These are phyloP conservation scores for Hordeum marinum DNA, from an alignment of 176 grass and related monocot species.

Conservation along the genomic window DNA sequence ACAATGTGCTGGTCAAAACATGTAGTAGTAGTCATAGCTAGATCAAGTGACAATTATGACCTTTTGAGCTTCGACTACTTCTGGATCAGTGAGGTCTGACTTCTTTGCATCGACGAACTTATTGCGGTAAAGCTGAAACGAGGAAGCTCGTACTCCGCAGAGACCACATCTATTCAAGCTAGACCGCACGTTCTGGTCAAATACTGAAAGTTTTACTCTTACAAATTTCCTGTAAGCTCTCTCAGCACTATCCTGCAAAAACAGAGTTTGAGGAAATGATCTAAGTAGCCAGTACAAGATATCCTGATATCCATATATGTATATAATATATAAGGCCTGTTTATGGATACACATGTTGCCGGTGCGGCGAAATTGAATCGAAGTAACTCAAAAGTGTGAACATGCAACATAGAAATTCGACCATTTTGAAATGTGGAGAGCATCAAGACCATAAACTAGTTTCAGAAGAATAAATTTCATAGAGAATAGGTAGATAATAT, in stretches of 20 bases:
- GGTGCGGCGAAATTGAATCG: no score
- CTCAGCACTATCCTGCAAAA: conserved; percentile 67
- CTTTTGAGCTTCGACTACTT: conserved; percentile 61
- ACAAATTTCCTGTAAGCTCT: conserved; percentile 76
- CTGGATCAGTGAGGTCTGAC: conserved; percentile 27
- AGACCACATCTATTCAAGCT: conserved; percentile 70
- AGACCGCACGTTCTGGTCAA: conserved; percentile 45
- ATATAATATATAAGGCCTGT: no score
- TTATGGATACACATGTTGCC: no score
- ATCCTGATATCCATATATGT: not conserved
- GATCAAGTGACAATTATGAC: conserved; percentile 26
- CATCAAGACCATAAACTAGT: not conserved
- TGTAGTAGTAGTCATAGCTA: not conserved
- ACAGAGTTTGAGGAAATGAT: conserved; percentile 14
- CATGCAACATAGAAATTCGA: no score
- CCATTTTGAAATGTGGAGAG: not conserved
- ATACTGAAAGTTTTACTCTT: conserved; percentile 40
- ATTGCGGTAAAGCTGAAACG: conserved; percentile 58
- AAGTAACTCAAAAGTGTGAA: no score
- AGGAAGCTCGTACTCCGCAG: conserved; percentile 63
- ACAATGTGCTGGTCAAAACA: not conserved
- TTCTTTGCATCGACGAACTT: conserved; percentile 51
- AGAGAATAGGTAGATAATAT: not conserved
- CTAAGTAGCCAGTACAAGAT: not conserved
- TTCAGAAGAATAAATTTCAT: conserved; percentile 8